Conservation (phyloP, 169 alveolate genomes). For the Plasmodium blacklocki region DNA sequence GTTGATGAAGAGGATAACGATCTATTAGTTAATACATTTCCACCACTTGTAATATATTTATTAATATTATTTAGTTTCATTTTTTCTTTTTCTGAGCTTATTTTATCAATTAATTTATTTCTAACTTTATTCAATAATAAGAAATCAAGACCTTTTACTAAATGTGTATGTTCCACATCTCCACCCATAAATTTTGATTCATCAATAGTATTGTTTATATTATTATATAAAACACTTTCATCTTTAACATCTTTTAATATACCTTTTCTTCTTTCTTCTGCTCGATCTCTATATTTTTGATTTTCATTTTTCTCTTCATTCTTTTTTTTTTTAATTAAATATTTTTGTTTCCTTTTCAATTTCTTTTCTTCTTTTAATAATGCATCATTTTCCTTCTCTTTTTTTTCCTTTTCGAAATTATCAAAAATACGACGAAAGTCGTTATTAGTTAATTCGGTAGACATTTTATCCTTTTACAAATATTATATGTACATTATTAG, state of each 20-base stretch:
- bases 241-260: constrained; percentile 68
- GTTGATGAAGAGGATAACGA: not conserved
- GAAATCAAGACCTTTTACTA: constrained; percentile 87
- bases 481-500: too few species aligned
- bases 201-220: constrained; percentile 67
- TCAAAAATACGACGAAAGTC: constrained; percentile 67
- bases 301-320: constrained; percentile 47
- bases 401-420: constrained; percentile 65
- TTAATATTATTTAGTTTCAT: constrained; percentile 36
- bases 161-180: constrained; percentile 84
- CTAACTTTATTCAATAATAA: constrained; percentile 82
- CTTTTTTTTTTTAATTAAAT: constrained; percentile 62
- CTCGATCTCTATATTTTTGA: constrained; percentile 69
- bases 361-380: constrained; percentile 60
- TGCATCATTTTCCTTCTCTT: constrained; percentile 47
- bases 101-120: constrained; percentile 72
- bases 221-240: constrained; percentile 63
- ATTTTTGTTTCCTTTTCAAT: constrained; percentile 57
- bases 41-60: constrained; percentile 18
- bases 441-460: constrained; percentile 59
- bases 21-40: not conserved
- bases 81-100: constrained; percentile 47
- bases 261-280: constrained; percentile 76
- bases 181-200: constrained; percentile 84
- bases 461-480: constrained; percentile 12